Percentiles rank a stretch among this genome's conserved stretches.
Conservation (phyloP, 1,284 basidiomycete species). For the Pseudozyma sp. region DNA sequence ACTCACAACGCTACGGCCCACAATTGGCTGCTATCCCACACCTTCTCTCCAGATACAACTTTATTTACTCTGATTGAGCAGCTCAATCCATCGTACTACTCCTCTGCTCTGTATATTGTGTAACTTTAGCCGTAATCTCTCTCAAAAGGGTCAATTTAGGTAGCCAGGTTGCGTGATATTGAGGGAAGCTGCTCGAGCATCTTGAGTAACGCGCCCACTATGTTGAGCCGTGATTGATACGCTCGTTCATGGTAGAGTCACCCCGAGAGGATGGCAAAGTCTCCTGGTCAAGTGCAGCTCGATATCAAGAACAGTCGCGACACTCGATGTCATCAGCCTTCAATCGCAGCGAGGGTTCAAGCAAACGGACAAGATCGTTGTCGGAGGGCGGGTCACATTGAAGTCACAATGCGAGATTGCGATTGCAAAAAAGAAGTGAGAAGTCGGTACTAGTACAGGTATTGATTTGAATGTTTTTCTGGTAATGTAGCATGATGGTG, state of each 20-base stretch:
- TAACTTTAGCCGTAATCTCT: conserved; percentile 15
- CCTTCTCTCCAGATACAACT: conserved; percentile 82
- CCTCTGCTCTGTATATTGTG: conserved; percentile 9
- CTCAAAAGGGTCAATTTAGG: neutral
- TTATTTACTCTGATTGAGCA: conserved; percentile 66
- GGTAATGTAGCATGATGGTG: conserved; percentile 34
- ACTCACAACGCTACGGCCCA: conserved; percentile 89
- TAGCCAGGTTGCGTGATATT: too few relatives aligned
- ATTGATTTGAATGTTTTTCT: conserved; percentile 24
- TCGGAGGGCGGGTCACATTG: conserved; percentile 7
- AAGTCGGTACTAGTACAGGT: conserved; percentile 39
- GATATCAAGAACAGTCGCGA: too few relatives aligned
- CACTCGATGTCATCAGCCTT: too few relatives aligned
- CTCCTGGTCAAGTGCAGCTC: too few relatives aligned
- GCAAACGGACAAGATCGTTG: neutral
- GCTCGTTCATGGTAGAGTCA: too few relatives aligned
- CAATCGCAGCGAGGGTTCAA: too few relatives aligned
- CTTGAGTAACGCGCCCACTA: too few relatives aligned
- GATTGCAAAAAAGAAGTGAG: conserved; percentile 15
- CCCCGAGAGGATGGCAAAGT: too few relatives aligned
- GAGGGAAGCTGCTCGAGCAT: too few relatives aligned
- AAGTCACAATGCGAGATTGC: conserved; percentile 22
- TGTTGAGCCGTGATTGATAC: too few relatives aligned
- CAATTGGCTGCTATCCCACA: conserved; percentile 95
- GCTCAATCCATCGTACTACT: neutral